A percentile compares a stretch with the other conserved stretches of the same genome.
These are phyloP conservation scores for Backusella australiensis DNA, from an alignment of 192 early-diverging fungal species.

Conservation along the genomic window DNA sequence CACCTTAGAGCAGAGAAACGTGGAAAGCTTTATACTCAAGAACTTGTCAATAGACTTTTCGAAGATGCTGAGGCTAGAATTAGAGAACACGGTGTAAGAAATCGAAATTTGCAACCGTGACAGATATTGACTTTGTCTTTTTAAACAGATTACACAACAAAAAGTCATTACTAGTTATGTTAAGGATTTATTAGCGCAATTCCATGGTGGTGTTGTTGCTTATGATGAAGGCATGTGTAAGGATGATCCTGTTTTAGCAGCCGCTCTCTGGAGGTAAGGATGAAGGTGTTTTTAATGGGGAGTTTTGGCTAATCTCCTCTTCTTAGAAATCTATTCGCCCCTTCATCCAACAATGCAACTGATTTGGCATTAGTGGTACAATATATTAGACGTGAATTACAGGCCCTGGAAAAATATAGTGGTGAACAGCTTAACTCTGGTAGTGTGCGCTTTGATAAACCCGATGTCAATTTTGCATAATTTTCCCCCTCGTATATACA, in stretches of 20 bases:
- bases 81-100: slow-evolving; percentile 71
- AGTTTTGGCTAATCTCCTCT: neutral
- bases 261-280: slow-evolving; percentile 79
- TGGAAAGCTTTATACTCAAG: slow-evolving; percentile 83
- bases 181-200: slow-evolving; percentile 78
- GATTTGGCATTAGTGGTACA: slow-evolving; percentile 39
- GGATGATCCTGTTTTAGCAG: slow-evolving; percentile 84
- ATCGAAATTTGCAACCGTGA: neutral
- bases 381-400: slow-evolving; percentile 36
- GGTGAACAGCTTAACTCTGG: slow-evolving; percentile 35
- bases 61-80: slow-evolving; percentile 85
- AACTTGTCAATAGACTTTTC: slow-evolving; percentile 85
- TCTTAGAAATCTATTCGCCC: slow-evolving; percentile 37
- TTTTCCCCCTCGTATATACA: no score
- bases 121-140: neutral
- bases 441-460: slow-evolving; percentile 25
- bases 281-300: neutral
- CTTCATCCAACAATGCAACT: slow-evolving; percentile 31
- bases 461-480: slow-evolving; percentile 16
- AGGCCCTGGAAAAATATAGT: slow-evolving; percentile 31
- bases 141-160: slow-evolving; percentile 60
- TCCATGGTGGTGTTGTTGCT: slow-evolving; percentile 86
- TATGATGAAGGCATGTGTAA: slow-evolving; percentile 90
- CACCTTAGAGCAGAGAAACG: slow-evolving; percentile 69
- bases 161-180: slow-evolving; percentile 73